Evolutionary conservation across 108 stramenopile genomes (phyloP).

Genomic region (Pseudonitzschia delicatissima): DNA sequence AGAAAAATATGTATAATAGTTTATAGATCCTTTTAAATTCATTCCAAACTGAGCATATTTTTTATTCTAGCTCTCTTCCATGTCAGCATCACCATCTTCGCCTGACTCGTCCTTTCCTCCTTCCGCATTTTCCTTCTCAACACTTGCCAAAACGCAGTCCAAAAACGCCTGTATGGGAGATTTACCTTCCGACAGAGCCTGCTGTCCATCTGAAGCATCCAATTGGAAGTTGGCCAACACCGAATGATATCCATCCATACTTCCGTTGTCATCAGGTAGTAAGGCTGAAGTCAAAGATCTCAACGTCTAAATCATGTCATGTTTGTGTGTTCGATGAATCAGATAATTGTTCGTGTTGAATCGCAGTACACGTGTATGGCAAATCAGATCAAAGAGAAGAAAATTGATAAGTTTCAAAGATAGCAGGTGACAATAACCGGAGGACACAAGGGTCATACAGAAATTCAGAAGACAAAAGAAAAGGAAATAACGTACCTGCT

Average conservation of each 20-base stretch:
- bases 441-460: not conserved
- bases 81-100: slow-evolving; percentile 19
- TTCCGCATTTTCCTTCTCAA: slow-evolving; percentile 44
- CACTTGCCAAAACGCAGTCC: slow-evolving; percentile 53
- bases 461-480: not conserved
- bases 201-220: slow-evolving; percentile 61
- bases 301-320: slow-evolving; percentile 37
- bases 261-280: slow-evolving; percentile 53
- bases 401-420: not conserved
- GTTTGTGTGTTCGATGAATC: too few relatives aligned
- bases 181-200: slow-evolving; percentile 27
- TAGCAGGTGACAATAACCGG: not conserved
- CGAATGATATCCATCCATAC: slow-evolving; percentile 58
- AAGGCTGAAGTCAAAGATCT: slow-evolving; percentile 62
- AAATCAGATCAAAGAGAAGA: not conserved
- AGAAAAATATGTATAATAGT: slow-evolving; percentile 3
- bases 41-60: not conserved
- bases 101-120: slow-evolving; percentile 28
- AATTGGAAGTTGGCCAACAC: slow-evolving; percentile 80
- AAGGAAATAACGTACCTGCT: slow-evolving; percentile 26
- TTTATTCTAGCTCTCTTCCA: slow-evolving; percentile 25
- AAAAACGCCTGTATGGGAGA: slow-evolving; percentile 81
- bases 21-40: not conserved
- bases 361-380: not conserved
- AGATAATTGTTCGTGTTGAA: too few relatives aligned